Evolutionary conservation across 176 grass and related monocot genomes (phyloP).

Genomic region (Elymus sibiricus): DNA sequence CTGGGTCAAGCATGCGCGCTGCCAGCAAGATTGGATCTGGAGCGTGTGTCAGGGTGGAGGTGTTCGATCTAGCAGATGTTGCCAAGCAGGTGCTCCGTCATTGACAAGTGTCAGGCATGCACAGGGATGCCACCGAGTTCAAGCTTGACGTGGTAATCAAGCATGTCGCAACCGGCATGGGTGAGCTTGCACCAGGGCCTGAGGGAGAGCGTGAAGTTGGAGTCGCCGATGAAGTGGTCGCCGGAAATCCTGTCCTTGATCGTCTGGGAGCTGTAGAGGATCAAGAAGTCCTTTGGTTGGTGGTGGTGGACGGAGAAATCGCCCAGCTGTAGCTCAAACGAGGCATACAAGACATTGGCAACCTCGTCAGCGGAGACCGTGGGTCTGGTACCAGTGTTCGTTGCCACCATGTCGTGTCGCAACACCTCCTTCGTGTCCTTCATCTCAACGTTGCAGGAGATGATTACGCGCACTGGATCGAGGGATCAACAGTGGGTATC

Average conservation of each 20-base stretch:
- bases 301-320: too few species aligned
- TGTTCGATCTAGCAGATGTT: neutral
- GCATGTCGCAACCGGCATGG: neutral
- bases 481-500: neutral
- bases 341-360: neutral
- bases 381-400: neutral
- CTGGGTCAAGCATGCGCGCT: neutral
- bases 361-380: neutral
- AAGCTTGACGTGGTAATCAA: neutral
- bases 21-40: neutral
- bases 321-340: neutral
- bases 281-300: neutral
- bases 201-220: neutral
- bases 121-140: neutral
- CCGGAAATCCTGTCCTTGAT: neutral
- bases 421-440: neutral
- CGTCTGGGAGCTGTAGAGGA: neutral
- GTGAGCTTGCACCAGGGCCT: neutral
- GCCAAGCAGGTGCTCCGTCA: neutral
- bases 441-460: neutral
- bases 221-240: neutral
- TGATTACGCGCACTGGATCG: neutral
- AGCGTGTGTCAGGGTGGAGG: neutral
- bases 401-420: neutral
- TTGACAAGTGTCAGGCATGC: neutral